A percentile compares a stretch with the other conserved stretches of the same genome.
Evolutionary conservation across 495 filamentous ascomycete species (phyloP).

Genomic region (Neurospora sp.): DNA sequence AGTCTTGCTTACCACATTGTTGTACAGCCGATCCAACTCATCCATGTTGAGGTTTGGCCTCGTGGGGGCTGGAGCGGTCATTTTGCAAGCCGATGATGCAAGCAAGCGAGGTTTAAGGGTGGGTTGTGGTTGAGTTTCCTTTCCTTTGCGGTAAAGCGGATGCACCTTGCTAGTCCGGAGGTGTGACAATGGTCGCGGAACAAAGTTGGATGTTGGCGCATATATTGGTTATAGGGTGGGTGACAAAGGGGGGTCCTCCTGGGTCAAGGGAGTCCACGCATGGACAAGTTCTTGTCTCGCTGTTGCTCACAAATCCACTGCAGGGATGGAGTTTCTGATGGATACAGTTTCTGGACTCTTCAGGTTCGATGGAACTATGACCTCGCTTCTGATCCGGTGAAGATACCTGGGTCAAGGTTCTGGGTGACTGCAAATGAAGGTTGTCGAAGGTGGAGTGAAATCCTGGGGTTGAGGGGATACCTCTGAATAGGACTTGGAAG

Average conservation of each 20-base stretch:
- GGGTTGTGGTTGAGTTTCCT: not conserved
- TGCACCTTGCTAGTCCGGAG: not conserved
- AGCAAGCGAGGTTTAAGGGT: not conserved
- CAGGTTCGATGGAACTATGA: not conserved
- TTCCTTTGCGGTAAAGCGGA: not conserved
- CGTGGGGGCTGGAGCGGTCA: constrained; percentile 25
- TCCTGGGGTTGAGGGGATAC: not conserved
- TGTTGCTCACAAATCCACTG: not conserved
- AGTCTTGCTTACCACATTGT: constrained; percentile 32
- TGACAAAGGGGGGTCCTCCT: not conserved
- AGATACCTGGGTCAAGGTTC: not conserved
- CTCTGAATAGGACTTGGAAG: not conserved
- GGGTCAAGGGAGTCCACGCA: not conserved
- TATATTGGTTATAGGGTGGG: not conserved
- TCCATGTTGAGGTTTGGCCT: constrained; percentile 23
- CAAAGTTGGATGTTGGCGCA: not conserved
- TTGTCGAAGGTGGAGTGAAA: not conserved
- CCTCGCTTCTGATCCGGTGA: not conserved
- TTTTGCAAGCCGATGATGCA: constrained; percentile 10
- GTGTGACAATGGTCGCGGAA: not conserved
- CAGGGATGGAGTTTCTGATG: not conserved
- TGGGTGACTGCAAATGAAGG: not conserved
- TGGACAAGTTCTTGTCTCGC: not conserved
- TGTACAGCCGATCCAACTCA: constrained; percentile 33
- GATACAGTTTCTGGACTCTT: not conserved